Conservation (phyloP, 768 basidiomycete species). For the Hericium coralloides region DNA sequence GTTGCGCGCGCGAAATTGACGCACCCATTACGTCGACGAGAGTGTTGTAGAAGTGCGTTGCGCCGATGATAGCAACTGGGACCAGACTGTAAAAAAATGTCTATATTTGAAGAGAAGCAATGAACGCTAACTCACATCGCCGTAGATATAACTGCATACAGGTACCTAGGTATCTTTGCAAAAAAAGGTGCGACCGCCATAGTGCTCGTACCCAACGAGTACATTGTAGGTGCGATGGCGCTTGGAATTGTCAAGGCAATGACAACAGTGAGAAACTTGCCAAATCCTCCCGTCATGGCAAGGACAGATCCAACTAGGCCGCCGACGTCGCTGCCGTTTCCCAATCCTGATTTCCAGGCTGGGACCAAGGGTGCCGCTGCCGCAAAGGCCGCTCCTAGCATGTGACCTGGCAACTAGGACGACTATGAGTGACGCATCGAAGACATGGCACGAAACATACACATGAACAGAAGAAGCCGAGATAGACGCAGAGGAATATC, state of each 20-base stretch:
- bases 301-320: conserved; percentile 34
- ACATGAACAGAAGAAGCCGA: conserved; percentile 33
- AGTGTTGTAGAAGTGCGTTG: conserved; percentile 34
- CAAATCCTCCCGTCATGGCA: conserved; percentile 32
- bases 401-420: conserved; percentile 28
- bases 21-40: conserved; percentile 33
- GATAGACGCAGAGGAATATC: conserved; percentile 37
- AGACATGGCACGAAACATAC: conserved; percentile 18
- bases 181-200: conserved; percentile 29
- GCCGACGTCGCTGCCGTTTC: conserved; percentile 29
- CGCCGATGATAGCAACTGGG: conserved; percentile 39
- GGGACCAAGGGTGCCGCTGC: conserved; percentile 30
- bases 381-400: conserved; percentile 38
- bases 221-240: conserved; percentile 52
- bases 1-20: background rate
- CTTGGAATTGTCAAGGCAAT: conserved; percentile 45
- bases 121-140: conserved; percentile 27
- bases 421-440: background rate
- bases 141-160: conserved; percentile 36
- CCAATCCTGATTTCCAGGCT: conserved; percentile 32
- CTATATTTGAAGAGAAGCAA: background rate
- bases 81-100: conserved; percentile 25
- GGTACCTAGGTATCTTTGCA: conserved; percentile 33
- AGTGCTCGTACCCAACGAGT: conserved; percentile 40
- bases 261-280: conserved; percentile 38